A percentile compares a stretch with the other conserved stretches of the same genome.
Conservation (phyloP, 306 rosid genomes). For the Fragaria nilgerrensis region DNA sequence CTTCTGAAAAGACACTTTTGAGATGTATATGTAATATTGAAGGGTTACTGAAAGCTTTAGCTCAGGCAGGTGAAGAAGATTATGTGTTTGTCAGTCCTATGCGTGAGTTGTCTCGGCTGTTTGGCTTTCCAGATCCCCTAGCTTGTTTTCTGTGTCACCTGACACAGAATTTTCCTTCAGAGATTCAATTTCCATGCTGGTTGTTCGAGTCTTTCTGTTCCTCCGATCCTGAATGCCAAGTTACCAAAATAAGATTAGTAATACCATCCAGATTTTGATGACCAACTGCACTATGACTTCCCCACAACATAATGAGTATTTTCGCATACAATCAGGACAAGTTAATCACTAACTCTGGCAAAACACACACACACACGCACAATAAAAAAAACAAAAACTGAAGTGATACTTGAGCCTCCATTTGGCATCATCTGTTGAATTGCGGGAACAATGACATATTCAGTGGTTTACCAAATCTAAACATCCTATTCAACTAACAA, state of each 20-base stretch:
- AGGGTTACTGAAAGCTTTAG: constrained; percentile 34
- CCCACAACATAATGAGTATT: not conserved
- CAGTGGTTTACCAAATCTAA: not conserved
- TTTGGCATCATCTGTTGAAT: not conserved
- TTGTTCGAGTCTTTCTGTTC: constrained; percentile 63
- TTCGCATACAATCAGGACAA: not conserved
- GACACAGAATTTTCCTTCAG: constrained; percentile 54
- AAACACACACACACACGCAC: too few species aligned
- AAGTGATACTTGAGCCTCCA: not conserved
- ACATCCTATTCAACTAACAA: not conserved
- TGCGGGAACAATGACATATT: not conserved
- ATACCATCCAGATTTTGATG: constrained; percentile 1
- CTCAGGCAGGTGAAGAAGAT: constrained; percentile 28
- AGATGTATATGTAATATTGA: constrained; percentile 30
- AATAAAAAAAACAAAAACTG: not conserved
- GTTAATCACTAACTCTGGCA: not conserved
- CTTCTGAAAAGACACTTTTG: constrained; percentile 31
- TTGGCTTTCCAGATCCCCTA: constrained; percentile 38
- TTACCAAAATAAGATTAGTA: not conserved
- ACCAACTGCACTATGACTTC: constrained; percentile 1
- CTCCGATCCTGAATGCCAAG: constrained; percentile 73
- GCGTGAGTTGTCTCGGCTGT: constrained; percentile 42
- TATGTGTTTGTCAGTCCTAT: constrained; percentile 47
- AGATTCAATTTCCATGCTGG: constrained; percentile 73
- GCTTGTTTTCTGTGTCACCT: constrained; percentile 41